Evolutionary conservation across 1,284 basidiomycete genomes (phyloP).

Genomic region (Fomitopsis palustris): DNA sequence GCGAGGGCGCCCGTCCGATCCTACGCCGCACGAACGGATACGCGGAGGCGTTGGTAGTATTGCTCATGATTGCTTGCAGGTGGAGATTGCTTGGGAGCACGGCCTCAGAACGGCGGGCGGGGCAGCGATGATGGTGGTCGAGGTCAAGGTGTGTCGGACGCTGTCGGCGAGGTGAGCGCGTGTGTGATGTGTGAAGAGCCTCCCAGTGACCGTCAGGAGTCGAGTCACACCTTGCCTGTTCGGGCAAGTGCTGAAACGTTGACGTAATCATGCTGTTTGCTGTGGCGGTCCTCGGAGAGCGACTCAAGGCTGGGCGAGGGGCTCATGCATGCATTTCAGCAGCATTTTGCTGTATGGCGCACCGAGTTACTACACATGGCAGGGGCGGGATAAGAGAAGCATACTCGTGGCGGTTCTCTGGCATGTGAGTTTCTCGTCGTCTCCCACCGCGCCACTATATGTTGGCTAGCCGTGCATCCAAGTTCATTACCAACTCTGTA

Average conservation of each 20-base stretch:
- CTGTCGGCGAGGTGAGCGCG: background rate
- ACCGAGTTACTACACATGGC: background rate
- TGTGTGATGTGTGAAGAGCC: slow-evolving; percentile 10
- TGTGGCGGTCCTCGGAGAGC: no score
- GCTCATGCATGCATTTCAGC: no score
- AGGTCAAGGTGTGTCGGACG: slow-evolving; percentile 12
- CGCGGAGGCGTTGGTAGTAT: slow-evolving; percentile 18
- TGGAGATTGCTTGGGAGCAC: slow-evolving; percentile 5
- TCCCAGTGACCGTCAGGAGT: slow-evolving; percentile 3
- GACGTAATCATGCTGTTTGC: no score
- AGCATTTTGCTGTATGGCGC: no score
- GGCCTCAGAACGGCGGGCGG: slow-evolving; percentile 5
- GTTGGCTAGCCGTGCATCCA: no score
- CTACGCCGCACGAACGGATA: slow-evolving; percentile 58
- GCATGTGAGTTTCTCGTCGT: no score
- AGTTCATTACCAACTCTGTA: no score
- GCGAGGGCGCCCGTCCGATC: slow-evolving; percentile 73
- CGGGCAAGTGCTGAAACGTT: background rate
- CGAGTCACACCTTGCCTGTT: slow-evolving; percentile 9
- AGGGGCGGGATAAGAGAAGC: no score
- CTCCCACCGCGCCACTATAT: no score
- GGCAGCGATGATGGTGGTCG: slow-evolving; percentile 24
- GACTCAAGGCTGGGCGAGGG: no score
- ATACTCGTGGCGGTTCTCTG: no score
- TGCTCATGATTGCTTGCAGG: slow-evolving; percentile 33